phyloP scores from a whole-genome alignment of 768 basidiomycete genomes.

The Dioszegia hungarica region DNA sequence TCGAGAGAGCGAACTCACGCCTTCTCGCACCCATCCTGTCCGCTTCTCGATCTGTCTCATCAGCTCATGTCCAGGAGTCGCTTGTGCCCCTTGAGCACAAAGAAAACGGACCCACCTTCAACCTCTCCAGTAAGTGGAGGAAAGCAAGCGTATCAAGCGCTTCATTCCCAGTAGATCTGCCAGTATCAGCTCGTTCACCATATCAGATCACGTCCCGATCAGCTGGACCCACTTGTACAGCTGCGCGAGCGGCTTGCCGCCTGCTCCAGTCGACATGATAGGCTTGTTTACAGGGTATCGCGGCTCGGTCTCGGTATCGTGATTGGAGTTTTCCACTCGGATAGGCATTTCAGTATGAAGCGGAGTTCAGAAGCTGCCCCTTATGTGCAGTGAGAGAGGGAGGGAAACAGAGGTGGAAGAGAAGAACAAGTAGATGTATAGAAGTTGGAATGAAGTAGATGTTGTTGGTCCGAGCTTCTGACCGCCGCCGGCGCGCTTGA shows the following conservation, averaged over 20 bases:
- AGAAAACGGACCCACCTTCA: slow-evolving; percentile 62
- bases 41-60: slow-evolving; percentile 78
- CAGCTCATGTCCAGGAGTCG: background rate
- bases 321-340: background rate
- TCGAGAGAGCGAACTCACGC: slow-evolving; percentile 53
- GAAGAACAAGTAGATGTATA: background rate
- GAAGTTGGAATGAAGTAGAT: background rate
- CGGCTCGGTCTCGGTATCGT: background rate
- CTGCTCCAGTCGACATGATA: slow-evolving; percentile 27
- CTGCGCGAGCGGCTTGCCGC: slow-evolving; percentile 42
- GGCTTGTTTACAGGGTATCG: slow-evolving; percentile 1
- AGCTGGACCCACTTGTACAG: slow-evolving; percentile 40
- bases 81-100: too few species aligned
- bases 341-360: background rate
- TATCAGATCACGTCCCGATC: background rate
- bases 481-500: slow-evolving; percentile 1
- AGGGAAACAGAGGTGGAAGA: background rate
- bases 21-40: slow-evolving; percentile 87
- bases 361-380: background rate
- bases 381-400: background rate
- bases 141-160: slow-evolving; percentile 74
- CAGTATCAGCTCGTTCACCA: background rate
- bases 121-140: slow-evolving; percentile 77
- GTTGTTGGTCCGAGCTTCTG: background rate
- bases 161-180: slow-evolving; percentile 52